Evolutionary conservation across 1,284 basidiomycete species (phyloP), one percentile per base, ranked within the genome.

Genomic region (Pseudozyma flocculosa): DNA sequence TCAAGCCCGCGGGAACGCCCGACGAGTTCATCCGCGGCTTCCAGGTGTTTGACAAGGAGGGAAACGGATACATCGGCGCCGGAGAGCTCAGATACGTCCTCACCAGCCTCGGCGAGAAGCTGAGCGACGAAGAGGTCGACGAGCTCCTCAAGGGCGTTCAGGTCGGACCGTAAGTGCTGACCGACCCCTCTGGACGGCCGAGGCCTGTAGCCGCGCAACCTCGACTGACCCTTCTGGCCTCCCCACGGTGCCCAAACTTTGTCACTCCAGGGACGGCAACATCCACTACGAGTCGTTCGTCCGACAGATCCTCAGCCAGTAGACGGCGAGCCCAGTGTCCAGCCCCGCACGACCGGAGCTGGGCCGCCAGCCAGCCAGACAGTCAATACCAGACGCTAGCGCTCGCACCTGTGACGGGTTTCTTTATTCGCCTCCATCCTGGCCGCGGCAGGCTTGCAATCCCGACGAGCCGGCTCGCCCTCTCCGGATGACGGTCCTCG

Each of bases 21-120:
- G 94, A 97, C 83, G 94, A 98, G 78, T 98, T 97, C 81, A 91
- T 96, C 75, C 91, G 94, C 50, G 95, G 93, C 10, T 98, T 98
- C 85, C 93, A 97, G 77, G 94, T 98, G 18, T 98, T 98, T 68
- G 94, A 97, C 81, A 96, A 96, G 81, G 92, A 95, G 62, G 92
- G 91, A 40, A 95, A 95, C 72, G 94, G 94, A 0, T 92, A 88
- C 81, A 97, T 97, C 73, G 92, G 92, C 48, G 91, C 88, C 23
- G 92, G 92, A 45, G 84, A 86, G 80, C 84, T 97, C 63, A 85
- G 92, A 79, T 97, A 97, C 79, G 92, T 96, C 38, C 84, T 97
- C 40, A 97, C 93, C 15, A 90, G 92, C 76, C 84, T 97, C 3
- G 93, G 93, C 17, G 93, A 97, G 84, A 95, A 97, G 84, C 91